Conservation (phyloP, 2,329 filamentous ascomycete species). For the Scedosporium minutisporum region DNA sequence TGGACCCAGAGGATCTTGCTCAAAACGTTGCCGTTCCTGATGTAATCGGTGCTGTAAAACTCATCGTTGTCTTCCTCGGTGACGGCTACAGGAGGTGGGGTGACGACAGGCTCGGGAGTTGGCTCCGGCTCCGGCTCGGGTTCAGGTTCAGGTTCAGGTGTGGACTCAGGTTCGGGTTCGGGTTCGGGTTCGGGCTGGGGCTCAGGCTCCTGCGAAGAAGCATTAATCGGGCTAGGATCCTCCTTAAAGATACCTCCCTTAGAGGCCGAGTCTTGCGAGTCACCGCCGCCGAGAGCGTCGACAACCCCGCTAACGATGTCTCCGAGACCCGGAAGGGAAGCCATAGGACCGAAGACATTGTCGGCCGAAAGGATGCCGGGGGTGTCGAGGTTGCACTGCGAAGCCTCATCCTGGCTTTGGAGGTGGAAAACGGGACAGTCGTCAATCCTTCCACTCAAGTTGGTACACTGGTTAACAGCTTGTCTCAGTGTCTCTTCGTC, state of each 20-base stretch:
- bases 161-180: neutral
- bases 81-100: conserved; percentile 17
- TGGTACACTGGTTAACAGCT: conserved; percentile 69
- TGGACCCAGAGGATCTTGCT: conserved; percentile 49
- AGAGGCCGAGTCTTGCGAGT: neutral
- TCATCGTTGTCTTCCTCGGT: conserved; percentile 25
- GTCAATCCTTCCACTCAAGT: conserved; percentile 53
- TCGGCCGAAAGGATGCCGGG: conserved; percentile 49
- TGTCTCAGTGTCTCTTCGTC: conserved; percentile 56
- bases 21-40: conserved; percentile 40
- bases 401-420: conserved; percentile 47
- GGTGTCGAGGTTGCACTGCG: conserved; percentile 52
- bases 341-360: conserved; percentile 44
- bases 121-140: conserved; percentile 8
- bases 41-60: conserved; percentile 40
- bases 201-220: neutral
- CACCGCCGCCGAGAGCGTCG: neutral
- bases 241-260: neutral
- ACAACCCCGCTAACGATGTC: conserved; percentile 3
- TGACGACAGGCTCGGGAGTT: conserved; percentile 12
- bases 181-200: neutral
- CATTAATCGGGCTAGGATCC: neutral
- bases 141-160: neutral
- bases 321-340: conserved; percentile 51
- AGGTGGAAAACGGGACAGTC: conserved; percentile 72